These are phyloP conservation scores for Hygrophila difformis DNA, from an alignment of 257 asterid species.

Conservation along the genomic window DNA sequence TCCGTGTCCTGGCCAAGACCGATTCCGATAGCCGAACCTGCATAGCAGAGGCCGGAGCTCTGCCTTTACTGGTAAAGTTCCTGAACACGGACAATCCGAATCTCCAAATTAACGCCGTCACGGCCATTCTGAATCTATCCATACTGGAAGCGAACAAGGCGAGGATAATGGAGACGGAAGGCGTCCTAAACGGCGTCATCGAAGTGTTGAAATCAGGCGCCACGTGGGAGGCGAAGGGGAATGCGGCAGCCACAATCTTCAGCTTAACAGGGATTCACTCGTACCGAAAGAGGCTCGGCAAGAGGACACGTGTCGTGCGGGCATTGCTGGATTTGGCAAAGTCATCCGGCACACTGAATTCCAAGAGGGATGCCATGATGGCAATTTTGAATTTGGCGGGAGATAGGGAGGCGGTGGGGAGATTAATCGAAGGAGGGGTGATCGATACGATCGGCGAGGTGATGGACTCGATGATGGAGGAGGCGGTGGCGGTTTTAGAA, in stretches of 20 bases:
- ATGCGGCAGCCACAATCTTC: constrained; percentile 69
- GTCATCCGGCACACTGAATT: constrained; percentile 44
- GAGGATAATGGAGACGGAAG: constrained; percentile 55
- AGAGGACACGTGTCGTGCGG: constrained; percentile 49
- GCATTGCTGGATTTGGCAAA: constrained; percentile 58
- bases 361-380: constrained; percentile 72
- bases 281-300: constrained; percentile 43
- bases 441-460: constrained; percentile 52
- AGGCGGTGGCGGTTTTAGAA: constrained; percentile 67
- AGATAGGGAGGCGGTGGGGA: constrained; percentile 63
- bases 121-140: constrained; percentile 59
- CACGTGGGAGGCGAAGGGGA: constrained; percentile 71
- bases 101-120: constrained; percentile 73
- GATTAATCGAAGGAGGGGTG: constrained; percentile 64
- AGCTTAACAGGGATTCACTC: constrained; percentile 55
- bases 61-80: constrained; percentile 46
- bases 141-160: constrained; percentile 56
- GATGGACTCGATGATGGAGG: constrained; percentile 53
- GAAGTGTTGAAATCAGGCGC: constrained; percentile 56
- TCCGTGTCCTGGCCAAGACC: constrained; percentile 64
- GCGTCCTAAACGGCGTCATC: constrained; percentile 44
- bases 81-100: constrained; percentile 55
- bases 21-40: constrained; percentile 67
- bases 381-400: constrained; percentile 71
- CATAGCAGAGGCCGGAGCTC: constrained; percentile 59